Evolutionary conservation across 139 green algal genomes (phyloP).

Genomic region (Gonium pectorale): DNA sequence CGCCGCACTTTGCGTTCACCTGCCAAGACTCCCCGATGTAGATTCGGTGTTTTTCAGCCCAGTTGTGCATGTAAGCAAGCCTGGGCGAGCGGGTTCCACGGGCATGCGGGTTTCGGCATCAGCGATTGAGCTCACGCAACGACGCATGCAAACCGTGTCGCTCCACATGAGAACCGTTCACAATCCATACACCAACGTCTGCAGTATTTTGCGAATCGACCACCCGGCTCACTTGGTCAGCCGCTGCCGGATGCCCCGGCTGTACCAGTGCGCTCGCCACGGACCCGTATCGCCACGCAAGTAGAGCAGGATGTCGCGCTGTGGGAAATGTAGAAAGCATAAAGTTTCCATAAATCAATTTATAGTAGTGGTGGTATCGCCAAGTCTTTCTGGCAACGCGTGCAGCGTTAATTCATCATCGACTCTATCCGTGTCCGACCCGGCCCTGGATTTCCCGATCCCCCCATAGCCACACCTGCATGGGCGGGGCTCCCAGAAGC

Average conservation of each 20-base stretch:
- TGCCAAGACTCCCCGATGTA: slow-evolving; percentile 37
- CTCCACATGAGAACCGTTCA: too few relatives aligned
- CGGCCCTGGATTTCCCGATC: too few relatives aligned
- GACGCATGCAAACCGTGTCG: too few relatives aligned
- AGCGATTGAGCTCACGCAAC: too few relatives aligned
- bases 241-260: slow-evolving; percentile 51
- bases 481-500: slow-evolving; percentile 32
- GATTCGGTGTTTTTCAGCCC: slow-evolving; percentile 46
- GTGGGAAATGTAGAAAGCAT: not conserved
- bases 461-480: slow-evolving; percentile 23
- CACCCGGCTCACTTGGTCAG: slow-evolving; percentile 46
- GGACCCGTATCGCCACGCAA: slow-evolving; percentile 47
- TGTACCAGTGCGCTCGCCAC: slow-evolving; percentile 34
- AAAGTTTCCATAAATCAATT: too few relatives aligned
- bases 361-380: too few relatives aligned
- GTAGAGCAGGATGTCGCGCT: slow-evolving; percentile 52
- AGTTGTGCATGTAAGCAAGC: slow-evolving; percentile 33
- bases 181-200: too few relatives aligned
- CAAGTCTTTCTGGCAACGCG: too few relatives aligned
- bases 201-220: too few relatives aligned
- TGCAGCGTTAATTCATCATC: too few relatives aligned
- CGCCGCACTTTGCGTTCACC: too few relatives aligned
- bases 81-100: not conserved
- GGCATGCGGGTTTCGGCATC: not conserved
- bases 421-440: too few relatives aligned